Conservation (phyloP, 805 yeast genomes). For the Yamadazyma nakazawae region DNA sequence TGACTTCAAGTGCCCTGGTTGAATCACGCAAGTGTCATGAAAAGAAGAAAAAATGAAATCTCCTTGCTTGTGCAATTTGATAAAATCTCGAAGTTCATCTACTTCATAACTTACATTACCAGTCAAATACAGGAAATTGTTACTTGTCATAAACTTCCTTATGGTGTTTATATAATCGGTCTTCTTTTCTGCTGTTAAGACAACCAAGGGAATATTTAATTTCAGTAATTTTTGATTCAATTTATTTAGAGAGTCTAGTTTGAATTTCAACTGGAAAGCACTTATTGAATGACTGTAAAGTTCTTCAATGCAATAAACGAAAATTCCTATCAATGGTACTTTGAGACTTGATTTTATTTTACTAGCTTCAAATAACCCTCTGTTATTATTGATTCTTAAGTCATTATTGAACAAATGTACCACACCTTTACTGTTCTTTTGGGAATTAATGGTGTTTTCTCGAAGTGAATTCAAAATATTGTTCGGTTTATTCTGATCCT, state of each 20-base stretch:
- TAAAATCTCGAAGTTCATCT: constrained; percentile 38
- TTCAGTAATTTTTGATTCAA: constrained; percentile 28
- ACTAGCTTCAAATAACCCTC: constrained; percentile 35
- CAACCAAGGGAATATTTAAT: constrained; percentile 38
- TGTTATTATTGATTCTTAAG: constrained; percentile 44
- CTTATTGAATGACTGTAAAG: constrained; percentile 43
- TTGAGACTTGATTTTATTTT: constrained; percentile 24
- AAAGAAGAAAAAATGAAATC: constrained; percentile 13
- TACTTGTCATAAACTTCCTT: constrained; percentile 20
- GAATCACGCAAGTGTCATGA: constrained; percentile 43
- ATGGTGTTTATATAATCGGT: constrained; percentile 25
- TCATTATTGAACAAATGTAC: constrained; percentile 50
- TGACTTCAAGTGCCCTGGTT: constrained; percentile 35
- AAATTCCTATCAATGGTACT: constrained; percentile 39
- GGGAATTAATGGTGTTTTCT: constrained; percentile 1
- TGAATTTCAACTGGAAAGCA: constrained; percentile 40
- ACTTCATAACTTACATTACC: constrained; percentile 44
- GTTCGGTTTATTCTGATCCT: constrained; percentile 30
- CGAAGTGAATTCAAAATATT: constrained; percentile 13
- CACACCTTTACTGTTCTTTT: constrained; percentile 18
- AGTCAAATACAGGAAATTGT: constrained; percentile 25
- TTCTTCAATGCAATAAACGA: constrained; percentile 39
- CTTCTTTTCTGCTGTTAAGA: constrained; percentile 33
- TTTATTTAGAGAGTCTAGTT: constrained; percentile 28
- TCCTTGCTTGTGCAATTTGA: constrained; percentile 15